Evolutionary conservation across 2,329 filamentous ascomycete genomes (phyloP).

Genomic region (Aspergillus phoenicis): DNA sequence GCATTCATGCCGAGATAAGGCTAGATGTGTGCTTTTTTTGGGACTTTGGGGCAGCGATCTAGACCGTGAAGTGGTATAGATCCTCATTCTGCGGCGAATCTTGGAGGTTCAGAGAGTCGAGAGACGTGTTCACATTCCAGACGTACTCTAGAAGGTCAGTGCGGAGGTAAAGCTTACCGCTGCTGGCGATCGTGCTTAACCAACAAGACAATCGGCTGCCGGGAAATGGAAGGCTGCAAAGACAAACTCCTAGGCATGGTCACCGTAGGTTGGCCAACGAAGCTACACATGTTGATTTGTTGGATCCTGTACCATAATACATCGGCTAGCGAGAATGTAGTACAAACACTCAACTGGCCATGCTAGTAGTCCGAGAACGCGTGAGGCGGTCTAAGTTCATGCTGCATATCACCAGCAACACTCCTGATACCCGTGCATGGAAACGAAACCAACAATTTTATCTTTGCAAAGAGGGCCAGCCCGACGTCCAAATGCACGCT

Average conservation of each 20-base stretch:
- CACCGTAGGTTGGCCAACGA: neutral
- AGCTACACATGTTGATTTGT: neutral
- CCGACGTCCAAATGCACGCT: neutral
- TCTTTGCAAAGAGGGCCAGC: neutral
- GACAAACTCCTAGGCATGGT: neutral
- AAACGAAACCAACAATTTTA: neutral
- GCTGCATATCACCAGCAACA: neutral
- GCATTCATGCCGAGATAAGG: constrained; percentile 4
- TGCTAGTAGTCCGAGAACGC: too few relatives aligned
- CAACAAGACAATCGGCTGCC: neutral
- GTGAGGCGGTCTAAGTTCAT: neutral
- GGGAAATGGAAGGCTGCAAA: neutral
- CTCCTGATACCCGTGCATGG: neutral
- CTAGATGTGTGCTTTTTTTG: neutral
- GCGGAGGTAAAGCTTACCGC: neutral
- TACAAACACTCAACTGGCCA: neutral
- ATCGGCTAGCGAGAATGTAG: neutral
- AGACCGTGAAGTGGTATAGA: neutral
- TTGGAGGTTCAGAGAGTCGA: neutral
- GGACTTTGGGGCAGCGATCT: neutral
- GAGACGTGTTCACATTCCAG: neutral
- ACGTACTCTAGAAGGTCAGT: neutral
- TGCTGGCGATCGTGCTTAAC: neutral
- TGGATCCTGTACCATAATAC: neutral
- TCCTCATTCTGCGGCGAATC: neutral